These are phyloP conservation scores for Ganoderma sinense DNA, from an alignment of 1,284 basidiomycete species.

Conservation along the genomic window DNA sequence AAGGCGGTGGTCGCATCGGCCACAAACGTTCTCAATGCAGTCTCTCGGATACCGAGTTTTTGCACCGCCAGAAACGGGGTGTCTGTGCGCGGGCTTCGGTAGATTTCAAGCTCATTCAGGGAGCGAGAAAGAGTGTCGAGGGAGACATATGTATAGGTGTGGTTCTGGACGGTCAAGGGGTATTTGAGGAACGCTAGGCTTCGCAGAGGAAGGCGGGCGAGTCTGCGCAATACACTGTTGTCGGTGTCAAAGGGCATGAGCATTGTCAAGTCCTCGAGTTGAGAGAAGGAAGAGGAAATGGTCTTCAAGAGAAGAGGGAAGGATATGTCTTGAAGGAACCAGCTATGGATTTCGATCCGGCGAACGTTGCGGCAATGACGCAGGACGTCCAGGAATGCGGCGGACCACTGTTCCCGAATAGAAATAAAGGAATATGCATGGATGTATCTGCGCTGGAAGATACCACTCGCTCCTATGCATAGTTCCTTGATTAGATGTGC, in stretches of 20 bases:
- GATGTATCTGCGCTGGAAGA: neutral
- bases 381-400: constrained; percentile 2
- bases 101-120: neutral
- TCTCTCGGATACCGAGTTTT: neutral
- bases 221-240: neutral
- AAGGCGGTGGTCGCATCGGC: neutral
- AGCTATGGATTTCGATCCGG: neutral
- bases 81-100: neutral
- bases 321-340: neutral
- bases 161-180: no score
- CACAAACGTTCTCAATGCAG: neutral
- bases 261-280: neutral
- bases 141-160: neutral
- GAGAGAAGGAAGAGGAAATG: neutral
- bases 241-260: neutral
- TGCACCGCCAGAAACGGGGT: neutral
- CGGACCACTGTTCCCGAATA: neutral
- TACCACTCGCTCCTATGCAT: no score
- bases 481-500: neutral
- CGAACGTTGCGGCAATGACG: neutral
- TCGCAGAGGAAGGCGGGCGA: neutral
- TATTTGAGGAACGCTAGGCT: neutral
- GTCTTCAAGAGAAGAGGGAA: neutral
- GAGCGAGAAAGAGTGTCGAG: neutral
- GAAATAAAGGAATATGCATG: neutral